Evolutionary conservation across 164 flowering plant genomes (phyloP), one percentile per base, ranked within the genome.

Genomic region (Piper longum): DNA sequence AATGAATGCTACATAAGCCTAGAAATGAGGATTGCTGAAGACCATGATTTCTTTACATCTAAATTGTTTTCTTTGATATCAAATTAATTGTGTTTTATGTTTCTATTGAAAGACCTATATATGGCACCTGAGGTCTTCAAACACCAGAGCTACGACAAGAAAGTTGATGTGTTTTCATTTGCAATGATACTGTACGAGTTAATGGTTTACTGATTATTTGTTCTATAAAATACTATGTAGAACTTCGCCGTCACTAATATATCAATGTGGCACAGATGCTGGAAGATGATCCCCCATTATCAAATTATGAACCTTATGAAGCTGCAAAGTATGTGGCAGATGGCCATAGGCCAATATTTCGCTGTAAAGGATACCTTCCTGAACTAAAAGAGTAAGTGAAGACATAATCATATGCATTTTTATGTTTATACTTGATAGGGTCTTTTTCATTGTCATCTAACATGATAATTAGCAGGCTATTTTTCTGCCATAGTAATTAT

Each of bases 51-150:
- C 36, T 26, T 26, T 26, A 26, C 36, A 26, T 26, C 36, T 26
- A 2, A 26, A 26, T 26, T 26, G 36, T 26, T 26, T 26, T 26
- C 36, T 26, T 26, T 0, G 41, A 8, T 41, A 54, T 41, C 67
- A 58, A 40, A 39, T 67, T 74, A 48, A 60, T 60, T 40, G 17
- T 52, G 56, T 0, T 63, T 48, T 67, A 51, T n/a, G 43, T 9
- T 40, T 71, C 54, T 64, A 58, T 64, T 44, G 67, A 66, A 72
- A 95, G 99, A 95, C 68, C 87, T 96, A 19, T 95, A 95, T 67
- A 95, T 95, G 99, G 99, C 99, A 72, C 99, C 97, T 66, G 99
- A 95, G 74, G 96, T 95, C 60, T 95, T 95, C 80, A 95, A 84
- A 82, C 99, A 95, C 77, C 79, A 96, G 65, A 91, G 76, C 70